Evolutionary conservation across 2,329 filamentous ascomycete species (phyloP), one percentile per base, ranked within the genome.

Genomic region (Calonectria fujianensis): DNA sequence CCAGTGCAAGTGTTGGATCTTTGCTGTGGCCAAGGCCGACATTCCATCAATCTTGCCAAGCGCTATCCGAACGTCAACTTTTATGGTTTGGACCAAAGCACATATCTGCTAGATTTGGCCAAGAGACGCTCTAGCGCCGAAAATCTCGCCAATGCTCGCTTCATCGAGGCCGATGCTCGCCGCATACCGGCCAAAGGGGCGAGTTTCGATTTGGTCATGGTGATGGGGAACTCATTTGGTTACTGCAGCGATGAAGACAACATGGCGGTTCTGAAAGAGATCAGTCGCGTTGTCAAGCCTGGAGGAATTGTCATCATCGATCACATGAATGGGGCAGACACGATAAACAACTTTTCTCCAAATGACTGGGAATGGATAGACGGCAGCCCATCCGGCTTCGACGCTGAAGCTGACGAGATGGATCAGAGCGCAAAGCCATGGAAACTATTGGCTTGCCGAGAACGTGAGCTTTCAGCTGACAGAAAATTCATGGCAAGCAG

Each of bases 361-460:
- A 63, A 41, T 31, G 57, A 63, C 27, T 63, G 57, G 57, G 57
- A 63, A n/a, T 63, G 57, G 57, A 63, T 63, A 16, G 57, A 63
- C 20, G 57, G 57, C 2, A 37, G 39, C 14, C 37, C 27, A 18
- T 18, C 57, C 1, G 57, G 37, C 27, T 3, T 14, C 2, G 35
- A 63, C 14, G 14, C 35, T 41, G 35, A 41, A 20, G 27, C 18
- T 10, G 5, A 27, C 24, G 16, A 31, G 7, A 63, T 16, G 27
- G 31, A 16, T 6, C 14, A 31, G 35, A 57, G 16, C 8, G 3
- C n/a, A n/a, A 20, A 35, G 3, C 57, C 57, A 31, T 39, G 57
- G 57, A 63, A 63, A 20, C 14, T 63, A 11, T 39, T 63, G 20
- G 57, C 57, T 41, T 63, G 57, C 24, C n/a, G 57, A 18, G 57